Evolutionary conservation across 140 eudicot genomes (phyloP).

Genomic region (Bidens hawaiensis): DNA sequence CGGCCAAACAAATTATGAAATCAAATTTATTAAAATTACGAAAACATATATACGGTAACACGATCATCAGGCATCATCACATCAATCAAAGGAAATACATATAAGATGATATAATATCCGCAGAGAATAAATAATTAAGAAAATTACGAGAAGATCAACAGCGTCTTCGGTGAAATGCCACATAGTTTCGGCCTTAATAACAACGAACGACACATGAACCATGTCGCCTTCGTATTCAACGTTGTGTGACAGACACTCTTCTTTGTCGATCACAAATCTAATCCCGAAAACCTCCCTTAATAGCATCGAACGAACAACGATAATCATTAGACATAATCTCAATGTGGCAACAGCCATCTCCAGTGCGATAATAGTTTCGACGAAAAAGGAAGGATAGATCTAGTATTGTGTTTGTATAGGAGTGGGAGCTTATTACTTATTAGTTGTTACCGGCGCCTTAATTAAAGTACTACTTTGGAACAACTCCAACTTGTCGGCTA

Average conservation of each 20-base stretch:
- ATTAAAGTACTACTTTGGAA: conserved; percentile 16
- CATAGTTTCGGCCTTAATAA: conserved; percentile 58
- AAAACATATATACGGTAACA: too few relatives aligned
- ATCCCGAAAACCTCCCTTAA: conserved; percentile 42
- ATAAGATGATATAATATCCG: not conserved
- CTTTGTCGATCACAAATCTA: conserved; percentile 80
- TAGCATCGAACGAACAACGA: conserved; percentile 20
- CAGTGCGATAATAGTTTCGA: not conserved
- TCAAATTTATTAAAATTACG: too few relatives aligned
- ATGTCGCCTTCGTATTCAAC: conserved; percentile 68
- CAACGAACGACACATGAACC: conserved; percentile 78
- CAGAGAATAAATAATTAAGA: not conserved
- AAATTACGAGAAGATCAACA: conserved; percentile 75
- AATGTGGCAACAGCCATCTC: too few relatives aligned
- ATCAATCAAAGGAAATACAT: too few relatives aligned
- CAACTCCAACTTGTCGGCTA: conserved; percentile 24
- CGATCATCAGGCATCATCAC: too few relatives aligned
- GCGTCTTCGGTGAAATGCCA: conserved; percentile 65
- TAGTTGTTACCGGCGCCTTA: conserved; percentile 3
- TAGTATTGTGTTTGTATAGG: not conserved
- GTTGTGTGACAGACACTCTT: conserved; percentile 72
- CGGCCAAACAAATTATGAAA: too few relatives aligned
- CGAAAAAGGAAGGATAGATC: conserved; percentile 12
- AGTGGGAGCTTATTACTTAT: conserved; percentile 4
- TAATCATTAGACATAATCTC: too few relatives aligned